Evolutionary conservation across 1,284 basidiomycete species (phyloP).

Genomic region (Ceratobasidium sp.): DNA sequence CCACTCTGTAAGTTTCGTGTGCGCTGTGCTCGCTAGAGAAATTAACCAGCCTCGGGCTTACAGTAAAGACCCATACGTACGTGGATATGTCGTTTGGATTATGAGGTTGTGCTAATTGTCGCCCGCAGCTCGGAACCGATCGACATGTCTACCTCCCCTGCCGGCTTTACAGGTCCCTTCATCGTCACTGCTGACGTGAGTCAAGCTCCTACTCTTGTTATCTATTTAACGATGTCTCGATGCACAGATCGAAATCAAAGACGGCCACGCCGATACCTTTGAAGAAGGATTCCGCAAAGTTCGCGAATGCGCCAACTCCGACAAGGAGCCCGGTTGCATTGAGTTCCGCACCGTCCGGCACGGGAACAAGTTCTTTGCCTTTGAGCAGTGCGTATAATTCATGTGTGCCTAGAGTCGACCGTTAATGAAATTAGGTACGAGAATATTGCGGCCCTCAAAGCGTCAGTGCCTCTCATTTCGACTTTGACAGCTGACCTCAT

Average conservation of each 20-base stretch:
- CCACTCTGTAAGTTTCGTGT: background rate
- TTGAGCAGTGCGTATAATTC: slow-evolving; percentile 26
- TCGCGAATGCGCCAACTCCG: slow-evolving; percentile 34
- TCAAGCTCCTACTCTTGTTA: background rate
- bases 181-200: slow-evolving; percentile 29
- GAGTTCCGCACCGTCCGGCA: slow-evolving; percentile 33
- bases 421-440: slow-evolving; percentile 24
- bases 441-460: slow-evolving; percentile 17
- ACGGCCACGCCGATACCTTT: slow-evolving; percentile 30
- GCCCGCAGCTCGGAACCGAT: background rate
- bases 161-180: slow-evolving; percentile 28
- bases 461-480: background rate
- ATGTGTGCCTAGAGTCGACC: background rate
- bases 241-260: slow-evolving; percentile 30
- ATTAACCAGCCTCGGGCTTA: background rate
- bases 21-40: background rate
- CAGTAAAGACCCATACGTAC: background rate
- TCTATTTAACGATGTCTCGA: background rate
- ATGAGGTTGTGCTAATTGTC: background rate
- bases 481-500: background rate
- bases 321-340: slow-evolving; percentile 36
- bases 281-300: slow-evolving; percentile 33
- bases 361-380: slow-evolving; percentile 31
- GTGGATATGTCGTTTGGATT: too few relatives aligned
- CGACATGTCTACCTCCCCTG: slow-evolving; percentile 24